Evolutionary conservation across 2,329 filamentous ascomycete genomes (phyloP).

Genomic region (Lachnellula suecica): DNA sequence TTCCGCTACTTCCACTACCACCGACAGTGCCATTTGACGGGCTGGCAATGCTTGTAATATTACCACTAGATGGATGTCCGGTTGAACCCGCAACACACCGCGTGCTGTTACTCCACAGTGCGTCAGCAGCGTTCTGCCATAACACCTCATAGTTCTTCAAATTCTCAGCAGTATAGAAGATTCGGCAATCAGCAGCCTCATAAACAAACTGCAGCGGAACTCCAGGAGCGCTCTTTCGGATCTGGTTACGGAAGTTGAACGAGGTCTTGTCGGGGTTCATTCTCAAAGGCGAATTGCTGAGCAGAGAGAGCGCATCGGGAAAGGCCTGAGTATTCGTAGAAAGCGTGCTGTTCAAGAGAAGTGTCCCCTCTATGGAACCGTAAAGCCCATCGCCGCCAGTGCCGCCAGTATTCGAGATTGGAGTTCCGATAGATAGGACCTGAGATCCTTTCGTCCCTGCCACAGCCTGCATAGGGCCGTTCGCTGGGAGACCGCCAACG

Average conservation of each 20-base stretch:
- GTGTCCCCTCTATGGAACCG: background rate
- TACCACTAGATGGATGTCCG: background rate
- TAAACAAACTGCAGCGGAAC: slow-evolving; percentile 57
- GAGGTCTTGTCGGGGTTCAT: background rate
- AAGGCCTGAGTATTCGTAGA: background rate
- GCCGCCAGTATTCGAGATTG: background rate
- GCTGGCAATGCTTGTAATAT: too few relatives aligned
- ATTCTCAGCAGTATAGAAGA: slow-evolving; percentile 55
- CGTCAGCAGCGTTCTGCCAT: slow-evolving; percentile 44
- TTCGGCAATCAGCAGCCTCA: slow-evolving; percentile 56
- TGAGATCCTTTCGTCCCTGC: slow-evolving; percentile 53
- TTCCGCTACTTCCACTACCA: too few relatives aligned
- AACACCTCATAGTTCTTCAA: slow-evolving; percentile 44
- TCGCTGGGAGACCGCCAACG: slow-evolving; percentile 48
- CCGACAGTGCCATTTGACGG: too few relatives aligned
- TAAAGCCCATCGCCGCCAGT: background rate
- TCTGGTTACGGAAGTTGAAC: slow-evolving; percentile 40
- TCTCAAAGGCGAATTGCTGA: background rate
- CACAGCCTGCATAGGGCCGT: slow-evolving; percentile 50
- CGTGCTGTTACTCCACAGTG: slow-evolving; percentile 34
- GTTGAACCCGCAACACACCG: slow-evolving; percentile 2
- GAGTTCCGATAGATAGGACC: slow-evolving; percentile 17
- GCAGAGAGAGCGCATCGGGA: background rate
- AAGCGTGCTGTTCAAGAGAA: background rate
- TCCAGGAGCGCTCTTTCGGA: slow-evolving; percentile 29